Base-by-base conservation (phyloP, 1,139 yeast genomes). In the Sugiyamaella xylanicola region DNA sequence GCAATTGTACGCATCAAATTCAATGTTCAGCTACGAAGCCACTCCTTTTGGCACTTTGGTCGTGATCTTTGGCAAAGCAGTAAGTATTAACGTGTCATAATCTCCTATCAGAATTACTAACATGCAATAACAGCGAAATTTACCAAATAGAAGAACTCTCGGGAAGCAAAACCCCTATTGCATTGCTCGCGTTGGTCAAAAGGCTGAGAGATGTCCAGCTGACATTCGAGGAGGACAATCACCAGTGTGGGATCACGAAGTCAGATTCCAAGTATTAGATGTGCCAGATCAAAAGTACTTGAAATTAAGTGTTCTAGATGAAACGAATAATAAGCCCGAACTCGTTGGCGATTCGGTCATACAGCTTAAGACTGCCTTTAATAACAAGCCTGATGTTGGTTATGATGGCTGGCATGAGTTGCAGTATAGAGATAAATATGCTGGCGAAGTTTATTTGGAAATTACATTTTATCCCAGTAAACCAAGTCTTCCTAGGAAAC, bases 81-180 rank as follows among this genome's bases (percentile, higher is more conserved):
- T 69, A 61, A 48, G 72, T 68, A 7, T 37, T 11, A 9, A 13
- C 17, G 9, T 13, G 11, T 37, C 7, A 7, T 16, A n/a, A 36
- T 16, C 11, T 36, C 40, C n/a, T 16, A 17, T 11, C 9, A 5
- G 29, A n/a, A 9, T 25, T 25, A 9, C 9, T 25, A 25, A 9
- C 29, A 25, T 9, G 29, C 5, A 25, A 25, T 25, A 9, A 5
- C 29, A 67, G 71, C 58, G 70, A 55, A 93, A 91, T 68, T 78
- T 91, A 46, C 95, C 96, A 15, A 92, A 91, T 70, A 74, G 92
- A 59, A 77, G 93, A 44, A 87, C 85, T 56, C 74, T 90, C 39
- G 97, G 93, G 63, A 91, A 91, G 65, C 97, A 91, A 71, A 86
- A 89, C 59, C 97, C 97, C 0, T 90, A 87, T 71, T 86, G 89